Evolutionary conservation across 2,329 filamentous ascomycete species (phyloP).

Genomic region (Gyromitra esculenta): DNA sequence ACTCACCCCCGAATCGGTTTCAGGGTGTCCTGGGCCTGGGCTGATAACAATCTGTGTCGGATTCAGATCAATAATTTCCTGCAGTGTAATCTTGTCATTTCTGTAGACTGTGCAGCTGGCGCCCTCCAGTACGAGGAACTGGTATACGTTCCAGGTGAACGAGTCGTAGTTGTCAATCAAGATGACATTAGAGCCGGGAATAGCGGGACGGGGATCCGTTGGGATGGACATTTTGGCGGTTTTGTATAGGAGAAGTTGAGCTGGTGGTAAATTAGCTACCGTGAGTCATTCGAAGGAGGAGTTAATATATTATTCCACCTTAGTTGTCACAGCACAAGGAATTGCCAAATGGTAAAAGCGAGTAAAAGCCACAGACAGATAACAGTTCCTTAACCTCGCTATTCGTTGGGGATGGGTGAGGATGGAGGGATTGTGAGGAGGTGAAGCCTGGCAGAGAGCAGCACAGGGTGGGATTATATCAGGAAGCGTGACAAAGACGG

Average conservation of each 20-base stretch:
- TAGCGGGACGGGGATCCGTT: constrained; percentile 63
- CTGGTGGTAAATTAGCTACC: constrained; percentile 21
- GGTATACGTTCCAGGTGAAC: constrained; percentile 99
- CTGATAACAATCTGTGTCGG: constrained; percentile 95
- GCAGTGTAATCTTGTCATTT: constrained; percentile 88
- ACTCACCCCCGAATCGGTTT: constrained; percentile 90
- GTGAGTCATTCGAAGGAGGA: constrained; percentile 27
- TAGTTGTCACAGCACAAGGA: constrained; percentile 4
- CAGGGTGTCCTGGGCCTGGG: constrained; percentile 91
- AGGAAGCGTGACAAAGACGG: neutral
- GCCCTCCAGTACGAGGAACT: constrained; percentile 96
- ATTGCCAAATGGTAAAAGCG: neutral
- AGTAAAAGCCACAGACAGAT: neutral
- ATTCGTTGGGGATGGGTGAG: neutral
- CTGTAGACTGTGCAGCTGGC: constrained; percentile 88
- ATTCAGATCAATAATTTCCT: constrained; percentile 81
- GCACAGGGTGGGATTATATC: no score
- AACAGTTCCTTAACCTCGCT: neutral
- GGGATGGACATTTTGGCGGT: constrained; percentile 45
- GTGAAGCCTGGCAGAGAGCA: neutral
- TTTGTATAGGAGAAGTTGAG: neutral
- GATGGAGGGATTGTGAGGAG: neutral
- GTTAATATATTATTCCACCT: constrained; percentile 11
- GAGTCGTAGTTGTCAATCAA: constrained; percentile 99
- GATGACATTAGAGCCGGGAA: constrained; percentile 87